Base-by-base conservation (phyloP, 2,329 filamentous ascomycete genomes). In the Trematosphaeria pertusa region DNA sequence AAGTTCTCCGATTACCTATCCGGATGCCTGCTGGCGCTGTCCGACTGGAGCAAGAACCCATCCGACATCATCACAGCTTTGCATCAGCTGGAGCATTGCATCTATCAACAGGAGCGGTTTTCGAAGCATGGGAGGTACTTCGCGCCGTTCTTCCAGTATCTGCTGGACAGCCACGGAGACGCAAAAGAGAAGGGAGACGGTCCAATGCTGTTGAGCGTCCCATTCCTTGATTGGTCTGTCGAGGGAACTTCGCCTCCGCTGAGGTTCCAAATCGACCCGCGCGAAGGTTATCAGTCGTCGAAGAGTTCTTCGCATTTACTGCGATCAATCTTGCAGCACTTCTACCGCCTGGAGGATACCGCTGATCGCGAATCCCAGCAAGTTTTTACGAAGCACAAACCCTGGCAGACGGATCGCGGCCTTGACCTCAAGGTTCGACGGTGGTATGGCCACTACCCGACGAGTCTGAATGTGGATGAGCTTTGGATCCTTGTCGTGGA, bases 71-170 rank as follows among this genome's bases (percentile, higher is more conserved):
- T 60, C 2, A 24, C 52, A 11, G 59, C 62, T 2, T 53, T 71
- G 9, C 58, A 64, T 30, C 64, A 67, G 47, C 55, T 76, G 11
- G 67, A 74, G 36, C 60, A 69, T 26, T 67, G 64, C 33, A 59
- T 76, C 22, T 60, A 72, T 32, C 65, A 70, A 37, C 67, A 75
- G 22, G 73, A 74, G 33, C 63, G 74, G 0, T 75, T 74, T 48
- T 75, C 73, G 2, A 74, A 74, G 43, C 74, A 76, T 54, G 73
- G 74, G 10, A 65, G 73, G 46, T 73, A 73, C 43, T 76, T 76
- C 53, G 63, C 70, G 15, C 73, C 73, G 0, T 76, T 75, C 47
- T 66, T 67, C 15, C 61, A 73, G 46, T 52, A 60, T n/a, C 57
- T 76, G 3, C 40, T 50, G 3, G 54, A 63, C 6, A 48, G 39